Conservation (phyloP, 257 asterid genomes). For the Solanum appendiculatum region DNA sequence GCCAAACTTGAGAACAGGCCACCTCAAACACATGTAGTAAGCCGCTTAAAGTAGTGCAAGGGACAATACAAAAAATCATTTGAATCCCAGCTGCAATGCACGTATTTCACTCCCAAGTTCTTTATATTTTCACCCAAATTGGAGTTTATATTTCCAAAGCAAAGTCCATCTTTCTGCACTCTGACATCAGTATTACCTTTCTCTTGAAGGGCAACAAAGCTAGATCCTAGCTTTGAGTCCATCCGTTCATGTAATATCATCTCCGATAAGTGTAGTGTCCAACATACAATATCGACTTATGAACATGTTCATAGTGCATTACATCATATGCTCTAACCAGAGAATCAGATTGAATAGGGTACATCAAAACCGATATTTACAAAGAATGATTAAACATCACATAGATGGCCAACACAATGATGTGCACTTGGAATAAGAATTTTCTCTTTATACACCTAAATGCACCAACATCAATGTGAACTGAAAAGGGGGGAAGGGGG, state of each 20-base stretch:
- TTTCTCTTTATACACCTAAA: background rate
- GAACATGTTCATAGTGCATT: background rate
- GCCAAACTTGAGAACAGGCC: too few relatives aligned
- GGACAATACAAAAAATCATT: too few relatives aligned
- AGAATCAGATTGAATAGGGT: background rate
- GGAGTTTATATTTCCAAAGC: background rate
- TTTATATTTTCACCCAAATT: background rate
- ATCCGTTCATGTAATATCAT: background rate
- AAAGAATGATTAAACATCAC: background rate
- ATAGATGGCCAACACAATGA: conserved; percentile 1
- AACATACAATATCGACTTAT: background rate
- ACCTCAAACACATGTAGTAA: too few relatives aligned
- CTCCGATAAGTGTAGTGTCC: background rate
- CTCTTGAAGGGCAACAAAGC: background rate
- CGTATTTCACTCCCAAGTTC: too few relatives aligned
- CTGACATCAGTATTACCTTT: background rate
- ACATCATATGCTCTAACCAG: background rate
- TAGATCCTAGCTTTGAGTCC: background rate
- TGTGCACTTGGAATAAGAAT: background rate
- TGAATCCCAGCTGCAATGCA: too few relatives aligned
- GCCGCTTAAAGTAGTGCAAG: too few relatives aligned
- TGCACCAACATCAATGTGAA: background rate
- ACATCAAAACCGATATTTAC: background rate
- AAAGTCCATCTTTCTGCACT: background rate
- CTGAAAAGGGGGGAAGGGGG: background rate